Base-by-base conservation (phyloP, 345 rosid species). In the Carallia pectinifolia region DNA sequence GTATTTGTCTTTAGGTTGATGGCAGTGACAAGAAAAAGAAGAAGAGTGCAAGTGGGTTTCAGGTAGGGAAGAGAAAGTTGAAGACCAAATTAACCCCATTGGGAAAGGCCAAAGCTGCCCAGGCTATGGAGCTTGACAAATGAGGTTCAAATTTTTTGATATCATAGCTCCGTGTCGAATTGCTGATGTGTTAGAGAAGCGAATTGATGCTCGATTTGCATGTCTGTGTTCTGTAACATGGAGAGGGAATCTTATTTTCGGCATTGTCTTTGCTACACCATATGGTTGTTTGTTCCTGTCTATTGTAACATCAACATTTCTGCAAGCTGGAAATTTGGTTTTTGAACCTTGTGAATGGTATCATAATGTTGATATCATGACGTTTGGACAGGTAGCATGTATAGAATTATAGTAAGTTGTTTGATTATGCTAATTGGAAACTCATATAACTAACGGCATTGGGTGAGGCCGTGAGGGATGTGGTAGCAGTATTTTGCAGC, bases 71-170 rank as follows among this genome's bases (percentile, higher is more conserved):
- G 86, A 90, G 88, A 76, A 96, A 89, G 69, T 67, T 89, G 81
- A 95, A 90, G 90, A 90, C 99, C 55, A 92, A 87, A 70, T 36
- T 95, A 65, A 85, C 88, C 58, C 89, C 93, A 60, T 52, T 79
- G 66, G 85, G 89, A 6, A 92, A 89, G 79, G 98, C 99, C 67
- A 92, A 92, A 80, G 99, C 83, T 67, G 88, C 85, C 7, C 99
- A 90, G 76, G 99, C 96, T 4, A 92, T 96, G 99, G 98, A 96
- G 85, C 85, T 96, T 3, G 94, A 90, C 71, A 77, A 85, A n/a
- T 89, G 89, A 88, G 78, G 68, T 77, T 64, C 56, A 52, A 40
- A 18, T 38, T 34, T 61, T 5, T 71, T 2, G 33, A 37, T 27
- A 31, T 30, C n/a, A 3, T 17, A 10, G 23, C 40, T 50, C 63